These are phyloP conservation scores for Herpetospermum pedunculosum DNA, from an alignment of 306 rosid genomes.

Conservation along the genomic window DNA sequence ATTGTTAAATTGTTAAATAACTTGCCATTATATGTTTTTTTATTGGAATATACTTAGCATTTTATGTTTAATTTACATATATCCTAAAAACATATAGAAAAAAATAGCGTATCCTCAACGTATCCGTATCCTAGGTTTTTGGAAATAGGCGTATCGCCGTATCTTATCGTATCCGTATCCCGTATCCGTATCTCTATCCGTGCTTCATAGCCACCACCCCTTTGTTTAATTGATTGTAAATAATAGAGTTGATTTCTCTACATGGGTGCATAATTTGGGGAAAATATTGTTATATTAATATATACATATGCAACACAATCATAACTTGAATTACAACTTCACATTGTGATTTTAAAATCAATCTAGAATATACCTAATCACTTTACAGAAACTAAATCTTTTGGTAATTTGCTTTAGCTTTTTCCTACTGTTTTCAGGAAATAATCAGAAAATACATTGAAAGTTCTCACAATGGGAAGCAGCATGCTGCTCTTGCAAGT, in stretches of 20 bases:
- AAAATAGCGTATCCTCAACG: no score
- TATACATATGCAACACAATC: not conserved
- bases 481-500: slow-evolving; percentile 77
- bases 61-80: no score
- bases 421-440: slow-evolving; percentile 30
- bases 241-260: not conserved
- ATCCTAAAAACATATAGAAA: no score
- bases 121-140: no score
- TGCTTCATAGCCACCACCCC: no score
- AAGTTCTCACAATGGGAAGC: slow-evolving; percentile 42
- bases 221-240: not conserved
- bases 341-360: not conserved
- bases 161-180: no score
- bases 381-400: not conserved
- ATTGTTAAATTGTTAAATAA: no score
- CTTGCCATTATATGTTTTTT: no score
- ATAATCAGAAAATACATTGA: slow-evolving; percentile 60
- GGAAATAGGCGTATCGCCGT: no score
- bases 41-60: no score
- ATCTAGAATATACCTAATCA: not conserved
- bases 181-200: no score
- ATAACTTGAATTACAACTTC: not conserved
- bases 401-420: not conserved
- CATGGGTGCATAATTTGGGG: not conserved
- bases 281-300: not conserved